Base-by-base conservation (phyloP, 352 stramenopile species). In the Globisporangium canariense region DNA sequence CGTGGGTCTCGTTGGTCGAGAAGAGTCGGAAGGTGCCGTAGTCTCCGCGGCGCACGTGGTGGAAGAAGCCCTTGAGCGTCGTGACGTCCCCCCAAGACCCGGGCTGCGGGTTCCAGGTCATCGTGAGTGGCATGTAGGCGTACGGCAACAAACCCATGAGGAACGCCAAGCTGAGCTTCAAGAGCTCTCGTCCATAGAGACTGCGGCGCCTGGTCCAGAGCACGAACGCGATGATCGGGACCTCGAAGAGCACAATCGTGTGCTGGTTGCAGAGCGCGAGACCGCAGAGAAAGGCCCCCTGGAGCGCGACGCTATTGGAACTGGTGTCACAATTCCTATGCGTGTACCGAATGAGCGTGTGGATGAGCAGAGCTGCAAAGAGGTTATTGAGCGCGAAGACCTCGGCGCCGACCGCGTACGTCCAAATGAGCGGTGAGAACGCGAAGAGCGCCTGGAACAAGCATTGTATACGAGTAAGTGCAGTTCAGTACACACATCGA, bases 381-480 rank as follows among this genome's bases (percentile, higher is more conserved):
- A 97, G 68, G 55, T 98, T 98, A 70, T 99, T 98, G n/a, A 99
- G 78, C 5, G 95, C 88, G 72, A 99, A 99, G 13, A 99, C 96
- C 79, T 99, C 96, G 40, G 95, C 89, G 8, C 91, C 89, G 38
- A 95, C 84, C 1, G 91, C 90, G 71, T 99, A 98, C 58, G 94
- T 94, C 96, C 96, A 99, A 10, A 96, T 86, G 20, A 98, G 73
- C 25, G 94, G 93, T 10, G 89, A 97, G 61, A 98, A 97, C n/a
- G 90, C 83, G 66, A 94, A 97, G 3, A 97, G 60, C 18, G 80
- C 77, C 76, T 84, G 77, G 57, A 55, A 22, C 49, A 28, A 56
- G 32, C 32, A 36, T 36, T 36, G 22, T 41, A 65, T 4, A 30
- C 4, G 30, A 54, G 51, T 18, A 11, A 61, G 13, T 18, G 67